Conservation (phyloP, 352 stramenopile genomes). For the Phytophthora lateralis region DNA sequence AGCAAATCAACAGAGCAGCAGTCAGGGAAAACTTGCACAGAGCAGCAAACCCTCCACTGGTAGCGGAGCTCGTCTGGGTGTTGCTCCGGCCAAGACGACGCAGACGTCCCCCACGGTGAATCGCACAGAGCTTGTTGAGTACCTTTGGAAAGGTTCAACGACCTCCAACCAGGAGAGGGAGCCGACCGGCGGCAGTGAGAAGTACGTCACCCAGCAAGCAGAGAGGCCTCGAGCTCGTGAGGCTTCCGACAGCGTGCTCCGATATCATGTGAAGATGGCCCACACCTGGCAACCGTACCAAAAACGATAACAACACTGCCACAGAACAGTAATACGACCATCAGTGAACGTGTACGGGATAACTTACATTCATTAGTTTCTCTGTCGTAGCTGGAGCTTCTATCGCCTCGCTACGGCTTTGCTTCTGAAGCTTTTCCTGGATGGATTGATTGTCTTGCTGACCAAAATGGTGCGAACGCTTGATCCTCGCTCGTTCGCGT, state of each 20-base stretch:
- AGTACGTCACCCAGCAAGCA: slow-evolving; percentile 6
- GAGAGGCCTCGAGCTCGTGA: slow-evolving; percentile 18
- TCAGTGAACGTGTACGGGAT: slow-evolving; percentile 15
- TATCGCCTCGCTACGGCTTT: slow-evolving; percentile 34
- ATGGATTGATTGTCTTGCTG: slow-evolving; percentile 36
- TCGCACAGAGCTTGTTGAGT: slow-evolving; percentile 32
- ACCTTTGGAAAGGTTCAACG: slow-evolving; percentile 19
- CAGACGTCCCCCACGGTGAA: slow-evolving; percentile 24
- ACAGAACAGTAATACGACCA: background rate
- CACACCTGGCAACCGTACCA: slow-evolving; percentile 57
- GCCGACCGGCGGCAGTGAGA: slow-evolving; percentile 2
- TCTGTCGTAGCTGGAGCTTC: slow-evolving; percentile 29
- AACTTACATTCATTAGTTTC: slow-evolving; percentile 47
- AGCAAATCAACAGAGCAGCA: slow-evolving; percentile 4
- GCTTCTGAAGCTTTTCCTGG: slow-evolving; percentile 25
- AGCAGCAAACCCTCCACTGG: background rate
- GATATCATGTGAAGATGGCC: slow-evolving; percentile 67
- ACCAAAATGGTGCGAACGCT: slow-evolving; percentile 29
- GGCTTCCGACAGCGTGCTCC: slow-evolving; percentile 36
- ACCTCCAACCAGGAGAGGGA: slow-evolving; percentile 36
- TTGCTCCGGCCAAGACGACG: slow-evolving; percentile 15
- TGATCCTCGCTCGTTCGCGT: slow-evolving; percentile 30
- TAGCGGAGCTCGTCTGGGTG: slow-evolving; percentile 1
- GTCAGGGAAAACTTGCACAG: slow-evolving; percentile 9
- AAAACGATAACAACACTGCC: slow-evolving; percentile 9